Conservation (phyloP, 495 filamentous ascomycete species). For the Penicillium waksmanii region DNA sequence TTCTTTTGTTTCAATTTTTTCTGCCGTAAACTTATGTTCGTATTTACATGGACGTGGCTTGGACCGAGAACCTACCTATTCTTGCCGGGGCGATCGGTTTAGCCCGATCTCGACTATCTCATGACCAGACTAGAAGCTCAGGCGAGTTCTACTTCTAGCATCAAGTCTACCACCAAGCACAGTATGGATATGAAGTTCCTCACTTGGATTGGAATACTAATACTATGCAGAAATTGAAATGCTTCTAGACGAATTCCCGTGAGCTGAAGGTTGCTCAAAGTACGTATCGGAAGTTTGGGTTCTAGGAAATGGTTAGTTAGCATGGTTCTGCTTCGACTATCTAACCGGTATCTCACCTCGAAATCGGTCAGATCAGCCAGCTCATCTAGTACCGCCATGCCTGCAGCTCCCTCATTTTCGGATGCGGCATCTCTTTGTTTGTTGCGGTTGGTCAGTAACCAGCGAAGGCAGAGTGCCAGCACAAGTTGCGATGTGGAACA, state of each 20-base stretch:
- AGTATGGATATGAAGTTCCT: too few species aligned
- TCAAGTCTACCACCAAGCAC: too few species aligned
- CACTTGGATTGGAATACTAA: too few species aligned
- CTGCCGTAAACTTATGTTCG: background rate
- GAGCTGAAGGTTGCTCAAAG: slow-evolving; percentile 14
- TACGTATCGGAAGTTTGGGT: slow-evolving; percentile 28
- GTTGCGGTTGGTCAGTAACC: slow-evolving; percentile 22
- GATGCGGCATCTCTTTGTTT: slow-evolving; percentile 21
- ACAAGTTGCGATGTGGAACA: slow-evolving; percentile 26
- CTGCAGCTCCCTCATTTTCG: background rate
- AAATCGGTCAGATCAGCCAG: slow-evolving; percentile 29
- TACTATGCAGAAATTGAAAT: background rate
- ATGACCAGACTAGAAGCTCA: too few species aligned
- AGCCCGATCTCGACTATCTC: too few species aligned
- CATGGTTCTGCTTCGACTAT: background rate
- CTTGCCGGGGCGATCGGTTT: too few species aligned
- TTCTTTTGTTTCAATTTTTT: slow-evolving; percentile 23
- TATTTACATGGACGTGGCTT: background rate
- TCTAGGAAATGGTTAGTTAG: slow-evolving; percentile 22
- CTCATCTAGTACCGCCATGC: slow-evolving; percentile 12
- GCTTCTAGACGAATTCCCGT: background rate
- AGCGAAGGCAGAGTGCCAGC: slow-evolving; percentile 21
- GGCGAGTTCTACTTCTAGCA: too few species aligned
- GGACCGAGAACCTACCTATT: too few species aligned
- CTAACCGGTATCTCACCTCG: slow-evolving; percentile 17